Evolutionary conservation across 2,329 filamentous ascomycete genomes (phyloP).

Genomic region (Diaporthe aspalathi): DNA sequence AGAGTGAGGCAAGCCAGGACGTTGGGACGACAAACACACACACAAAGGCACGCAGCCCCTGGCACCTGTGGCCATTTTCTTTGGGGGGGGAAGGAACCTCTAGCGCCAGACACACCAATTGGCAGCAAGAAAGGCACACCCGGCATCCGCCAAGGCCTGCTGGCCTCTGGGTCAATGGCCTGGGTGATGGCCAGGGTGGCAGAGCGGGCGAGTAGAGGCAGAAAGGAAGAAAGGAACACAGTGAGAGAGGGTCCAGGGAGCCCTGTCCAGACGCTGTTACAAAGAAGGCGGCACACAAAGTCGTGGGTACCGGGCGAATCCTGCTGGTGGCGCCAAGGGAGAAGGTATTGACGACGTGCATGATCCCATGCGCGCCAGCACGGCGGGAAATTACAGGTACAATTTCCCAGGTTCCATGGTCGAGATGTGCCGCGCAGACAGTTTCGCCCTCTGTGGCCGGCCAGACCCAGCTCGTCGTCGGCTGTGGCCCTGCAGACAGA

Average conservation of each 20-base stretch:
- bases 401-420: constrained; percentile 29
- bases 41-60: not conserved
- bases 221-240: not conserved
- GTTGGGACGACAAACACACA: constrained; percentile 13
- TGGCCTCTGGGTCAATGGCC: constrained; percentile 6
- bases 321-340: constrained; percentile 5
- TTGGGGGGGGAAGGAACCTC: constrained; percentile 15
- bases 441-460: constrained; percentile 7
- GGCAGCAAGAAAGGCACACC: not conserved
- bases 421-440: constrained; percentile 17
- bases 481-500: not conserved
- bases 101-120: constrained; percentile 24
- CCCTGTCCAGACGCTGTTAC: constrained; percentile 2
- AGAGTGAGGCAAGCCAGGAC: constrained; percentile 26
- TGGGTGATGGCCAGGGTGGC: not conserved
- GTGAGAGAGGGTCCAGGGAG: not conserved
- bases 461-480: constrained; percentile 16
- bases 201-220: too few species aligned
- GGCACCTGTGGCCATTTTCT: not conserved
- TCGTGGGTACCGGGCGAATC: constrained; percentile 19
- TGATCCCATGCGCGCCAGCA: constrained; percentile 40
- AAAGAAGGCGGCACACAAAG: constrained; percentile 20
- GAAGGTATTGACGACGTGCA: constrained; percentile 29
- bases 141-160: constrained; percentile 15
- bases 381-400: constrained; percentile 45